phyloP scores from a whole-genome alignment of 2,329 filamentous ascomycete species.

The Penicillium sp. region DNA sequence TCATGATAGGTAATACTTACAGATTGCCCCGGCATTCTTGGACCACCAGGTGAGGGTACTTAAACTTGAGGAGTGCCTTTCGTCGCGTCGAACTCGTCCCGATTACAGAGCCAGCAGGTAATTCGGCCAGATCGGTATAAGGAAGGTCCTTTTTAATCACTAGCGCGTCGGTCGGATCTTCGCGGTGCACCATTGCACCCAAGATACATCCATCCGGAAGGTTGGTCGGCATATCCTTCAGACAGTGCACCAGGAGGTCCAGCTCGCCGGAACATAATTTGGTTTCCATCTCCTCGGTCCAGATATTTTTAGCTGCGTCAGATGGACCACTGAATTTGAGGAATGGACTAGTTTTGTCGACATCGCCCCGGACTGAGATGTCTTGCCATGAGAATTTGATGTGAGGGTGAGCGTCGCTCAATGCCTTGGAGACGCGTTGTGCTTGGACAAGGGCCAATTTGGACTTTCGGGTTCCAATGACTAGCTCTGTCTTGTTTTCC shows the following conservation, averaged over 20 bases:
- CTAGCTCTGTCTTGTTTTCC: neutral
- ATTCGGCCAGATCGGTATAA: constrained; percentile 66
- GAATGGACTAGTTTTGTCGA: constrained; percentile 17
- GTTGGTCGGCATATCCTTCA: constrained; percentile 92
- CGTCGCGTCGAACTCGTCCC: constrained; percentile 85
- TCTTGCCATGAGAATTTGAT: constrained; percentile 12
- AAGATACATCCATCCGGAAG: constrained; percentile 74
- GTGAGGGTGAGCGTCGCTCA: constrained; percentile 6
- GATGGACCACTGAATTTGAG: constrained; percentile 20
- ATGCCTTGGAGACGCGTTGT: constrained; percentile 10
- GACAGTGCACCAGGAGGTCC: constrained; percentile 80
- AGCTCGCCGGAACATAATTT: constrained; percentile 68
- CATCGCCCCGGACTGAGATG: constrained; percentile 12
- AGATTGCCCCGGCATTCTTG: constrained; percentile 14
- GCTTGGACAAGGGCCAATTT: constrained; percentile 21
- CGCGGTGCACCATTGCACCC: constrained; percentile 73
- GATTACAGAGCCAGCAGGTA: constrained; percentile 77
- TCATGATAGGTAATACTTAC: constrained; percentile 1
- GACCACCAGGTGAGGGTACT: constrained; percentile 67
- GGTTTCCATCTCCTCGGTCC: constrained; percentile 87
- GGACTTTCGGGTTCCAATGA: constrained; percentile 19
- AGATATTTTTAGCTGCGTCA: constrained; percentile 44
- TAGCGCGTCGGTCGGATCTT: constrained; percentile 70
- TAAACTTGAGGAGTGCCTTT: constrained; percentile 77
- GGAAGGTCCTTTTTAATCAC: constrained; percentile 53